phyloP scores from a whole-genome alignment of 345 rosid species.

The Eucalyptus caleyi region DNA sequence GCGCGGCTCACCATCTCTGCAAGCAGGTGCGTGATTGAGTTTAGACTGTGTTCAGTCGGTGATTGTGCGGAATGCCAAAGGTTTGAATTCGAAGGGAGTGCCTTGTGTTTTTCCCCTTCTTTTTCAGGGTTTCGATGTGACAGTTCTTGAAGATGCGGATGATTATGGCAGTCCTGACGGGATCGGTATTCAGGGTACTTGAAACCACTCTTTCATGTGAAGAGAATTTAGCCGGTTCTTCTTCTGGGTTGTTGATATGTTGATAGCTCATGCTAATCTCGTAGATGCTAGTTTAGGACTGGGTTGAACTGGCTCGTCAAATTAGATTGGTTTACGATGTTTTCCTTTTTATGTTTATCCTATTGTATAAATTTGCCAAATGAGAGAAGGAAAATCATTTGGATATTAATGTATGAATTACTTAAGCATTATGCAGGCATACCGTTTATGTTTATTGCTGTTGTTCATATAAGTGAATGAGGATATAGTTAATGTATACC shows the following conservation, averaged over 20 bases:
- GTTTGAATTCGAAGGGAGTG: neutral
- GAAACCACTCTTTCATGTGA: neutral
- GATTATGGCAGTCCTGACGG: slow-evolving; percentile 30
- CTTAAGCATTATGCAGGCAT: neutral
- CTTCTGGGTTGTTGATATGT: neutral
- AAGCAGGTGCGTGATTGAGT: slow-evolving; percentile 14
- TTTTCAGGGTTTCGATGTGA: slow-evolving; percentile 45
- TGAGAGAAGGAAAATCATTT: neutral
- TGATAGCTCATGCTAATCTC: neutral
- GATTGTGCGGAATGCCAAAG: neutral
- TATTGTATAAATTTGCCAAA: neutral
- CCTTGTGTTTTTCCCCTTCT: neutral
- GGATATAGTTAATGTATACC: neutral
- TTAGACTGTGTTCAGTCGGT: neutral
- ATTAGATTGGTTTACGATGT: neutral
- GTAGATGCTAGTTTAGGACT: neutral
- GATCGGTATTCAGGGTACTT: slow-evolving; percentile 45
- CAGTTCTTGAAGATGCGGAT: slow-evolving; percentile 40
- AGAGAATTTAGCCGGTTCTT: neutral
- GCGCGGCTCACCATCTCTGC: slow-evolving; percentile 54
- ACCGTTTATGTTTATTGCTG: neutral
- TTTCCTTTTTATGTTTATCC: neutral
- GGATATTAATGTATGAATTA: neutral
- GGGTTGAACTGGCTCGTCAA: neutral
- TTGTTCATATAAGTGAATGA: neutral